Evolutionary conservation across 2,329 filamentous ascomycete species (phyloP).

Genomic region (Epichloe hybrida): DNA sequence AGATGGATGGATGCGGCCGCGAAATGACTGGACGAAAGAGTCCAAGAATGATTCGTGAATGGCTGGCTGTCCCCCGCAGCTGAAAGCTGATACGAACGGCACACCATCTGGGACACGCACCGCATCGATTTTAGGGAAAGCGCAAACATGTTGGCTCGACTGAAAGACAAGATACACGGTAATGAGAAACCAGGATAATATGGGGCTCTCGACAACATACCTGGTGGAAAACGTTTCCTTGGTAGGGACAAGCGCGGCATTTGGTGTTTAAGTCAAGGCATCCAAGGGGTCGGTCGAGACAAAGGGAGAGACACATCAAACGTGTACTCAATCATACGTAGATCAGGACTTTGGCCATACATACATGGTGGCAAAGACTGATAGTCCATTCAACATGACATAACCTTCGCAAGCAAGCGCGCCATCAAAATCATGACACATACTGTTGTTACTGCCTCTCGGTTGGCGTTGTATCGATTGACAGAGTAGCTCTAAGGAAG

Average conservation of each 20-base stretch:
- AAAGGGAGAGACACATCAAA: conserved; percentile 2
- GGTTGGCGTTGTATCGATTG: background rate
- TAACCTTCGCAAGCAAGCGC: background rate
- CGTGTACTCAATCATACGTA: background rate
- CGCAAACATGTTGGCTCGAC: background rate
- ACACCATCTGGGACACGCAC: background rate
- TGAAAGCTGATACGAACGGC: background rate
- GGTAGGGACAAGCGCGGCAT: conserved; percentile 1
- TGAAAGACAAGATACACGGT: background rate
- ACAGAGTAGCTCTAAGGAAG: background rate
- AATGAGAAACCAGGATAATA: background rate
- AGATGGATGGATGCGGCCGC: background rate
- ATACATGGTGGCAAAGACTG: background rate
- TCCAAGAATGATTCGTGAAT: background rate
- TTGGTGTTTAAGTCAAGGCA: conserved; percentile 2
- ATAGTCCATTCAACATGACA: conserved; percentile 3
- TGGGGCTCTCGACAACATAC: background rate
- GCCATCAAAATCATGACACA: background rate
- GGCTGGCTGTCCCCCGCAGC: background rate
- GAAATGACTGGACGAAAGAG: background rate
- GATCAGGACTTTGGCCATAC: conserved; percentile 3
- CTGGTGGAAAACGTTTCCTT: background rate
- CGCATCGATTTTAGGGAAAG: background rate
- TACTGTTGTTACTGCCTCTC: background rate
- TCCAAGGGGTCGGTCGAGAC: background rate